Conservation (phyloP, 441 rosid genomes). For the Omphalea diandra region DNA sequence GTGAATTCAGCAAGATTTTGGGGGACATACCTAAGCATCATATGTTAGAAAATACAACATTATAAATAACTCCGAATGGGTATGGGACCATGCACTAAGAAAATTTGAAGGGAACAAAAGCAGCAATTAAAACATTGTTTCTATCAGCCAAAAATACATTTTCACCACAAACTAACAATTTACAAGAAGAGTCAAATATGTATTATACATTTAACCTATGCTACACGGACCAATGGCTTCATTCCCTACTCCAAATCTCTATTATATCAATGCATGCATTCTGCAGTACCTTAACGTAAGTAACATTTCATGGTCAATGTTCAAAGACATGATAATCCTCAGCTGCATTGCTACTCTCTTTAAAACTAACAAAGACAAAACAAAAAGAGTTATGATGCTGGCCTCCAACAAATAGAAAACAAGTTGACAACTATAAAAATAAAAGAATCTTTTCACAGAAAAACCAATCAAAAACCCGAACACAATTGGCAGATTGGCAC, state of each 20-base stretch:
- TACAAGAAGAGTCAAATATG: slow-evolving; percentile 35
- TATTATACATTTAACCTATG: slow-evolving; percentile 34
- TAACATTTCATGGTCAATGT: slow-evolving; percentile 20
- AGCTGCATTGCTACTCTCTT: slow-evolving; percentile 24
- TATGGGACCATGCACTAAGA: too few species aligned
- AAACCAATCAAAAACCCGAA: too few species aligned
- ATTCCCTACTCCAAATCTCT: slow-evolving; percentile 40
- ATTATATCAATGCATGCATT: slow-evolving; percentile 30
- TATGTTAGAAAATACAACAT: not conserved
- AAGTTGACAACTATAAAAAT: not conserved
- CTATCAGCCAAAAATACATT: slow-evolving; percentile 20
- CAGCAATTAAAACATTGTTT: slow-evolving; percentile 10
- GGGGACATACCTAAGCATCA: not conserved
- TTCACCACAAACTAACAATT: slow-evolving; percentile 20
- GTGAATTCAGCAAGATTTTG: not conserved
- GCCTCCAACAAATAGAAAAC: not conserved
- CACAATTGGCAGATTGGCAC: not conserved
- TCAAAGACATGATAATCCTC: slow-evolving; percentile 21
- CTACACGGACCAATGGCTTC: slow-evolving; percentile 59
- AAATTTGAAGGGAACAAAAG: slow-evolving; percentile 5
- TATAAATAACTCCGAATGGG: too few species aligned
- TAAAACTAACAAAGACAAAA: slow-evolving; percentile 24
- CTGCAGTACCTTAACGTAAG: slow-evolving; percentile 20
- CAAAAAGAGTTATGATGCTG: not conserved
- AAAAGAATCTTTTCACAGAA: not conserved